A percentile compares a stretch with the other conserved stretches of the same genome.
phyloP scores from a whole-genome alignment of 768 basidiomycete genomes.

The Podaxis rugospora region DNA sequence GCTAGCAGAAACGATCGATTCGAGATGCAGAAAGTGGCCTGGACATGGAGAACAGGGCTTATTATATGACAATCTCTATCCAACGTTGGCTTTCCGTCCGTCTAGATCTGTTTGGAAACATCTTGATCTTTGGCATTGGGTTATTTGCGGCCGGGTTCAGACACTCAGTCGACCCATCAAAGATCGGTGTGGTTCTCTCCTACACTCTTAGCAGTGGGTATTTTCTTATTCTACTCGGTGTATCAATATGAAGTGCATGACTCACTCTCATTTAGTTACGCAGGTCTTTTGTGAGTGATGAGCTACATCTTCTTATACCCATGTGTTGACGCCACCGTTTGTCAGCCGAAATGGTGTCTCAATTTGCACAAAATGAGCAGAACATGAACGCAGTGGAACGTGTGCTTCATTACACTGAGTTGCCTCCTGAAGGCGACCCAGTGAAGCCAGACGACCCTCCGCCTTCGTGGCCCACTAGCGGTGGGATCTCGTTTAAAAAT shows the following conservation, averaged over 20 bases:
- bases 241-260: background rate
- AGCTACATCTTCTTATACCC: background rate
- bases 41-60: conserved; percentile 58
- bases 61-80: conserved; percentile 60
- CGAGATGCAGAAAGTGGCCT: conserved; percentile 47
- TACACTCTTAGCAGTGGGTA: conserved; percentile 45
- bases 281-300: conserved; percentile 38
- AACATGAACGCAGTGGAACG: conserved; percentile 75
- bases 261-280: conserved; percentile 29
- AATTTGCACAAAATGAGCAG: conserved; percentile 59
- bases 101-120: conserved; percentile 62
- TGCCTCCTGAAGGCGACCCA: conserved; percentile 51
- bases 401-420: conserved; percentile 61
- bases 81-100: conserved; percentile 63
- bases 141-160: conserved; percentile 66
- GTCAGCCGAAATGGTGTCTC: conserved; percentile 49
- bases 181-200: conserved; percentile 52
- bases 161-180: conserved; percentile 31
- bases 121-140: conserved; percentile 66
- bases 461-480: conserved; percentile 44
- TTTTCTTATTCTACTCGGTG: background rate
- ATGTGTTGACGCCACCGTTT: background rate
- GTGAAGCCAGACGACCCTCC: conserved; percentile 42
- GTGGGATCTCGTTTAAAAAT: conserved; percentile 50
- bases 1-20: conserved; percentile 40